phyloP scores from a whole-genome alignment of 768 basidiomycete species.

The Vishniacozyma victoriae region DNA sequence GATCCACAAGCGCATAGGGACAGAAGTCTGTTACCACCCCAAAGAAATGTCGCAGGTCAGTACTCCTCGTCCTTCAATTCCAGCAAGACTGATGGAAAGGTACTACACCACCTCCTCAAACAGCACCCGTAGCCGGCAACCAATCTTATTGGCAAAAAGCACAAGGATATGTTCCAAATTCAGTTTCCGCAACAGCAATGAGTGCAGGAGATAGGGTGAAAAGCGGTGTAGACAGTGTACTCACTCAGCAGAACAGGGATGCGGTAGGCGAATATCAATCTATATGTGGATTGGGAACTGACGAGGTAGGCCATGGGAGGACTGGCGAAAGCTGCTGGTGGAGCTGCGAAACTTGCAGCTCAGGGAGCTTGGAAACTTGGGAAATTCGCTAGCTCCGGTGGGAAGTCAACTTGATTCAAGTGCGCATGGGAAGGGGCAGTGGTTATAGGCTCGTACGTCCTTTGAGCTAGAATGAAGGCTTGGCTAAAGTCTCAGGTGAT shows the following conservation, averaged over 20 bases:
- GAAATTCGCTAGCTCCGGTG: too few relatives aligned
- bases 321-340: slow-evolving; percentile 10
- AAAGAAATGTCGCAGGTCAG: too few relatives aligned
- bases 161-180: slow-evolving; percentile 14
- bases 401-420: too few relatives aligned
- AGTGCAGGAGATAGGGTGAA: slow-evolving; percentile 9
- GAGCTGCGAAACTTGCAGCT: slow-evolving; percentile 16
- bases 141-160: background rate
- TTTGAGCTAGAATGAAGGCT: too few relatives aligned
- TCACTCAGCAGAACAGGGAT: slow-evolving; percentile 15
- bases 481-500: too few relatives aligned
- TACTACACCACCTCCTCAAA: background rate
- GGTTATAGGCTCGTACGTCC: too few relatives aligned
- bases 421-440: too few relatives aligned
- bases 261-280: slow-evolving; percentile 6
- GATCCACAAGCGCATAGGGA: too few relatives aligned
- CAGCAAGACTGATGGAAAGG: too few relatives aligned
- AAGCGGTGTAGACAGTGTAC: slow-evolving; percentile 12
- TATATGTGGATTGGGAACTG: too few relatives aligned
- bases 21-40: too few relatives aligned
- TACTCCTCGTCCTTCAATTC: too few relatives aligned
- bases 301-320: slow-evolving; percentile 11
- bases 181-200: slow-evolving; percentile 8
- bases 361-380: slow-evolving; percentile 17
- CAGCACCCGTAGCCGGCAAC: background rate